phyloP scores from a whole-genome alignment of 2,329 filamentous ascomycete species.

The Cladosporium sp. region DNA sequence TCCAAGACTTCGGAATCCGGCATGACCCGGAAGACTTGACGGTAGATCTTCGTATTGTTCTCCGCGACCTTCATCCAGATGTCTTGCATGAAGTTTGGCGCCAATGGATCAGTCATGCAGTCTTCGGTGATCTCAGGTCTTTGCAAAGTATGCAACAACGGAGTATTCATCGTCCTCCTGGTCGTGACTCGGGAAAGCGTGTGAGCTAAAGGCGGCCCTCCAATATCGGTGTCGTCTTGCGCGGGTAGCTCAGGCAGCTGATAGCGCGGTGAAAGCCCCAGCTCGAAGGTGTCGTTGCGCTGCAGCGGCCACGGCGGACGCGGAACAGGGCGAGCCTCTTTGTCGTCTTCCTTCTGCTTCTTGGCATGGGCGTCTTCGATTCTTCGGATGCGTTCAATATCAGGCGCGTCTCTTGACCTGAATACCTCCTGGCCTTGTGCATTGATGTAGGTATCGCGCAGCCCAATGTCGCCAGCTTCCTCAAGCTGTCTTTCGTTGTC shows the following conservation, averaged over 20 bases:
- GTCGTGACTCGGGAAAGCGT: conserved; percentile 50
- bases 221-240: conserved; percentile 76
- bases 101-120: conserved; percentile 90
- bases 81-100: conserved; percentile 76
- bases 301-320: conserved; percentile 31
- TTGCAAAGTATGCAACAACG: conserved; percentile 62
- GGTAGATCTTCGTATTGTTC: conserved; percentile 94
- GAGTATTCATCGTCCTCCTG: conserved; percentile 17
- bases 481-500: conserved; percentile 63
- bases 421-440: conserved; percentile 65
- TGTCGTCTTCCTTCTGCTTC: conserved; percentile 26
- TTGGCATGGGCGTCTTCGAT: conserved; percentile 11
- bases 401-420: conserved; percentile 57
- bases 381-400: conserved; percentile 53
- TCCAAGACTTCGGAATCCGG: conserved; percentile 90
- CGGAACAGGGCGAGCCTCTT: conserved; percentile 26
- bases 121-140: conserved; percentile 75
- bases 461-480: conserved; percentile 25
- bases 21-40: conserved; percentile 93
- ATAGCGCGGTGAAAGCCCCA: conserved; percentile 64
- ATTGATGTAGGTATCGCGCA: conserved; percentile 52
- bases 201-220: conserved; percentile 62
- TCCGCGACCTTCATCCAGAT: conserved; percentile 83
- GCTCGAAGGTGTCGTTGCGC: conserved; percentile 60
- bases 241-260: conserved; percentile 67